phyloP scores from a whole-genome alignment of 192 early-diverging fungal species.

The Phlyctochytrium bullatum region DNA sequence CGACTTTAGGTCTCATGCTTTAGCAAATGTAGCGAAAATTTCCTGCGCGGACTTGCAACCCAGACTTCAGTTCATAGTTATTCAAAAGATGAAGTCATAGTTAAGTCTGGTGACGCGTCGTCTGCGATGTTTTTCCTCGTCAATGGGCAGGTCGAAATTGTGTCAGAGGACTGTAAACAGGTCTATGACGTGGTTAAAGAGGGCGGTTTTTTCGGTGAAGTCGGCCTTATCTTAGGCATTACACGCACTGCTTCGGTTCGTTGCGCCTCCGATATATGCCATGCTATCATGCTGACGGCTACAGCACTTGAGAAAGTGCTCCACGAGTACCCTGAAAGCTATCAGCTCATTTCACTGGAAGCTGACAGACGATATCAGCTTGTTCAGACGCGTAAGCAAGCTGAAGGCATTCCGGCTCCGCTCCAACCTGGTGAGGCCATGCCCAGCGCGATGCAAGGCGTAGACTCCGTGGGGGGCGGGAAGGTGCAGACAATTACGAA shows the following conservation, averaged over 20 bases:
- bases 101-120: constrained; percentile 45
- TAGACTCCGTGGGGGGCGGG: too few relatives aligned
- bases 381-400: constrained; percentile 29
- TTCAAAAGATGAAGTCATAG: constrained; percentile 36
- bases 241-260: constrained; percentile 45
- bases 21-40: constrained; percentile 38
- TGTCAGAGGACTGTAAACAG: constrained; percentile 43
- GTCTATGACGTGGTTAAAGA: constrained; percentile 47
- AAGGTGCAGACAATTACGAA: too few relatives aligned
- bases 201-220: constrained; percentile 59
- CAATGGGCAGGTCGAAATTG: constrained; percentile 45
- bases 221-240: constrained; percentile 44
- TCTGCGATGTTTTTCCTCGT: constrained; percentile 56
- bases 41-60: constrained; percentile 41
- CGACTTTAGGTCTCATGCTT: constrained; percentile 44
- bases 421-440: neutral
- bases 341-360: constrained; percentile 45
- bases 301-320: constrained; percentile 41
- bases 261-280: constrained; percentile 30
- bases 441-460: too few relatives aligned
- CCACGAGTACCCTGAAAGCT: constrained; percentile 47
- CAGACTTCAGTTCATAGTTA: constrained; percentile 36
- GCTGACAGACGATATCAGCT: constrained; percentile 42
- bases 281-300: constrained; percentile 40
- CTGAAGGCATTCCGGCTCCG: constrained; percentile 10